phyloP scores from a whole-genome alignment of 805 yeast genomes.

The Ogataea zsoltii region DNA sequence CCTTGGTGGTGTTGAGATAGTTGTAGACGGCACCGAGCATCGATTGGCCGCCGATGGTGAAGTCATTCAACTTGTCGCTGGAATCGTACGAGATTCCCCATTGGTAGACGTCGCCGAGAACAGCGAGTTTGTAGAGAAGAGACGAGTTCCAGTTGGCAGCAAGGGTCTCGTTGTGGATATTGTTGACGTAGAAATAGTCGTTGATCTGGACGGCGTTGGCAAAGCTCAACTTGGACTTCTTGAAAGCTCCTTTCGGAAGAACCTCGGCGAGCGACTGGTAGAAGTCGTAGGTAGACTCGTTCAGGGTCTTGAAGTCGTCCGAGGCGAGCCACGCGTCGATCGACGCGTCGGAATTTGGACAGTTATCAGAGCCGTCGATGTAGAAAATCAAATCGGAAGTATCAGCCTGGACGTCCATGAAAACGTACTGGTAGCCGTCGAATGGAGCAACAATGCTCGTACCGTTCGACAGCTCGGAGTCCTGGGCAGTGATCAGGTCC shows the following conservation, averaged over 20 bases:
- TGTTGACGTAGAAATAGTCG: slow-evolving; percentile 42
- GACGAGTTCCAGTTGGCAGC: slow-evolving; percentile 35
- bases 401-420: slow-evolving; percentile 37
- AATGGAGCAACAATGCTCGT: slow-evolving; percentile 39
- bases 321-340: slow-evolving; percentile 30
- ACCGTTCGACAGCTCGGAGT: slow-evolving; percentile 43
- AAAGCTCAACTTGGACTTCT: slow-evolving; percentile 36
- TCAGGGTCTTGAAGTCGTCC: slow-evolving; percentile 33
- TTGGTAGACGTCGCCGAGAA: slow-evolving; percentile 42
- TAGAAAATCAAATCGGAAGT: slow-evolving; percentile 40
- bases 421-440: slow-evolving; percentile 48
- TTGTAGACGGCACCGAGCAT: slow-evolving; percentile 37
- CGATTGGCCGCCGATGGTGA: slow-evolving; percentile 45
- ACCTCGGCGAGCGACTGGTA: slow-evolving; percentile 36
- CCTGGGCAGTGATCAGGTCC: slow-evolving; percentile 25
- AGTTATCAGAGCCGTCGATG: slow-evolving; percentile 43
- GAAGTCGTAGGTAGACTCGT: slow-evolving; percentile 40
- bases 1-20: slow-evolving; percentile 39
- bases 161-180: slow-evolving; percentile 43
- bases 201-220: slow-evolving; percentile 41
- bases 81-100: slow-evolving; percentile 38
- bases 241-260: slow-evolving; percentile 30
- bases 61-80: slow-evolving; percentile 27
- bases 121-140: slow-evolving; percentile 32
- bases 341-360: slow-evolving; percentile 42